Evolutionary conservation across 176 grass and related monocot species (phyloP).

Genomic region (Avena eriantha): DNA sequence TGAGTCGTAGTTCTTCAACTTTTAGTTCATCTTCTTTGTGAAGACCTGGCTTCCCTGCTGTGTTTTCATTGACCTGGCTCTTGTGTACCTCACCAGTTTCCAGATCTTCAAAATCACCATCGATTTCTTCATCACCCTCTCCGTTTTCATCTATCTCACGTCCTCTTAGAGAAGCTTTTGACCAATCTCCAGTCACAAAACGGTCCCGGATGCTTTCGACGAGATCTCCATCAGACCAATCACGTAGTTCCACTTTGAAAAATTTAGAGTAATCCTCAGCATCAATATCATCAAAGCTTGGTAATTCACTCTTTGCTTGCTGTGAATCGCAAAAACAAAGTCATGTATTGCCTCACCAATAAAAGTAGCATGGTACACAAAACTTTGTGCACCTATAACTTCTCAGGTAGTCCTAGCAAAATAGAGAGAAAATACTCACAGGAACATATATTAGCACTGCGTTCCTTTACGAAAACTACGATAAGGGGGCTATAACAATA

Average conservation of each 20-base stretch:
- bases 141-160: conserved; percentile 52
- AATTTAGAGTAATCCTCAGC: conserved; percentile 91
- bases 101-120: conserved; percentile 96
- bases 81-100: conserved; percentile 84
- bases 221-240: conserved; percentile 83
- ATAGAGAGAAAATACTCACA: conserved; percentile 1
- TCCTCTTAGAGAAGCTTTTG: conserved; percentile 87
- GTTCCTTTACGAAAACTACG: not conserved
- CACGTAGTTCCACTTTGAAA: conserved; percentile 59
- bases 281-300: conserved; percentile 61
- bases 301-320: conserved; percentile 64
- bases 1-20: conserved; percentile 72
- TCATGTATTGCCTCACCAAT: conserved; percentile 21
- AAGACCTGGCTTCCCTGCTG: conserved; percentile 32
- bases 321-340: conserved; percentile 42
- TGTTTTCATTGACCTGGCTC: conserved; percentile 42
- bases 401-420: not conserved
- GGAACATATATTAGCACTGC: conserved; percentile 1
- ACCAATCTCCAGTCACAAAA: conserved; percentile 98
- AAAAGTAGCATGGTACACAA: conserved; percentile 14
- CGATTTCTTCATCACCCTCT: conserved; percentile 65
- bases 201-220: conserved; percentile 74
- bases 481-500: not conserved
- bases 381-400: conserved; percentile 10
- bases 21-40: conserved; percentile 55